phyloP scores from a whole-genome alignment of 1,139 yeast genomes.

The Candida dubliniensis region DNA sequence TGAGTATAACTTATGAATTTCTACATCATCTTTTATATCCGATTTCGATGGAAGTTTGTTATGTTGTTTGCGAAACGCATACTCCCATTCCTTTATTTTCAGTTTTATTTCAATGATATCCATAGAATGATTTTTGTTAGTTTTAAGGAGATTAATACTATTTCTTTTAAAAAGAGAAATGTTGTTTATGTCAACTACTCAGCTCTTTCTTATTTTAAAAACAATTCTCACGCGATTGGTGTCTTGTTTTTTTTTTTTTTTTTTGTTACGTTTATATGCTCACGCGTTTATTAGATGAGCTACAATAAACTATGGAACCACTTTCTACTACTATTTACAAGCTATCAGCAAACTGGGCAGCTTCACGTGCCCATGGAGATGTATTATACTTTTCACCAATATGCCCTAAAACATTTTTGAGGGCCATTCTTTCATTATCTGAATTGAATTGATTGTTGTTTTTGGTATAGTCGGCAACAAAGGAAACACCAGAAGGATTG shows the following conservation, averaged over 20 bases:
- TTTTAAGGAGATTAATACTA: background rate
- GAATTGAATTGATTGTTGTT: conserved; percentile 19
- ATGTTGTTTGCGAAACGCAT: conserved; percentile 39
- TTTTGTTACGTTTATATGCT: background rate
- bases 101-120: conserved; percentile 26
- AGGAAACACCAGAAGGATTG: conserved; percentile 21
- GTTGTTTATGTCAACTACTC: background rate
- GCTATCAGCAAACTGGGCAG: conserved; percentile 10
- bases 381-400: conserved; percentile 16
- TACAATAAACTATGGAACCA: too few species aligned
- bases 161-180: background rate
- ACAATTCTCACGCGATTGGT: background rate
- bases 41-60: conserved; percentile 52
- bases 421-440: conserved; percentile 22
- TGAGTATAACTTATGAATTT: conserved; percentile 42
- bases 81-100: conserved; percentile 67
- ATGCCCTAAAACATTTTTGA: conserved; percentile 21
- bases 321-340: conserved; percentile 8
- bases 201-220: too few species aligned
- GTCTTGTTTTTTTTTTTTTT: background rate
- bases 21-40: conserved; percentile 51
- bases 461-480: conserved; percentile 22
- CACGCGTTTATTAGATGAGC: conserved; percentile 2
- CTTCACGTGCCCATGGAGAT: conserved; percentile 15
- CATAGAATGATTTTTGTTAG: background rate